Conservation (phyloP, 192 early-diverging fungal genomes). For the Dissophora globulifera region DNA sequence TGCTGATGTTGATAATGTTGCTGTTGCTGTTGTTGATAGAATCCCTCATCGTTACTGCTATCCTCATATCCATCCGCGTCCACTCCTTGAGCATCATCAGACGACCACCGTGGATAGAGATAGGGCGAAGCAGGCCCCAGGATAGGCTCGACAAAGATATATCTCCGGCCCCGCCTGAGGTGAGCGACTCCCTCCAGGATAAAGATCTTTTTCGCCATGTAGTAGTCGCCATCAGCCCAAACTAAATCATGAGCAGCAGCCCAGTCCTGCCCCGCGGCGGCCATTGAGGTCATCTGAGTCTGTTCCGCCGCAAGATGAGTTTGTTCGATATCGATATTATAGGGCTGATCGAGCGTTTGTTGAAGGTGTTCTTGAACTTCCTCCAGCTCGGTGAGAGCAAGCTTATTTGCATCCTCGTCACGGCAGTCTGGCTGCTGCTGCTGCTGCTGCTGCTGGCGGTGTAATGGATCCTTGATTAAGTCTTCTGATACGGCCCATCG, state of each 20-base stretch:
- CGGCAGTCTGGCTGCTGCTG: not conserved
- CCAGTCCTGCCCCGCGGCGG: conserved; percentile 22
- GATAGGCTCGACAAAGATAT: conserved; percentile 52
- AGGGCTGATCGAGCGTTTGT: too few species aligned
- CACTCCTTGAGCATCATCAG: too few species aligned
- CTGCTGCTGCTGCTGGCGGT: not conserved
- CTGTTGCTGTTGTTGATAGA: not conserved
- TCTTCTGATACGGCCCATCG: conserved; percentile 26
- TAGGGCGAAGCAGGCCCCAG: conserved; percentile 44
- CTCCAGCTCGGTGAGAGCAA: too few species aligned
- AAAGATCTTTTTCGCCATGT: conserved; percentile 47
- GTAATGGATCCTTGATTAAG: not conserved
- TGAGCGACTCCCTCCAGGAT: conserved; percentile 49
- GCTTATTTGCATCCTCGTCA: too few species aligned
- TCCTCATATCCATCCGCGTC: too few species aligned
- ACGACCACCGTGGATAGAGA: conserved; percentile 25
- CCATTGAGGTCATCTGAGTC: conserved; percentile 12
- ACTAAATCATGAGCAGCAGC: conserved; percentile 27
- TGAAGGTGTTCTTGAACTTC: too few species aligned
- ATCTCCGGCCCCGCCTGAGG: conserved; percentile 41
- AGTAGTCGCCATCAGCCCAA: conserved; percentile 48
- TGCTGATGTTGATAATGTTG: too few species aligned
- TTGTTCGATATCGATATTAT: conserved; percentile 12
- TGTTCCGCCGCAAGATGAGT: not conserved
- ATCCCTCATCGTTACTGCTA: too few species aligned